phyloP scores from a whole-genome alignment of 805 yeast species.

The Kuraishia capsulata region DNA sequence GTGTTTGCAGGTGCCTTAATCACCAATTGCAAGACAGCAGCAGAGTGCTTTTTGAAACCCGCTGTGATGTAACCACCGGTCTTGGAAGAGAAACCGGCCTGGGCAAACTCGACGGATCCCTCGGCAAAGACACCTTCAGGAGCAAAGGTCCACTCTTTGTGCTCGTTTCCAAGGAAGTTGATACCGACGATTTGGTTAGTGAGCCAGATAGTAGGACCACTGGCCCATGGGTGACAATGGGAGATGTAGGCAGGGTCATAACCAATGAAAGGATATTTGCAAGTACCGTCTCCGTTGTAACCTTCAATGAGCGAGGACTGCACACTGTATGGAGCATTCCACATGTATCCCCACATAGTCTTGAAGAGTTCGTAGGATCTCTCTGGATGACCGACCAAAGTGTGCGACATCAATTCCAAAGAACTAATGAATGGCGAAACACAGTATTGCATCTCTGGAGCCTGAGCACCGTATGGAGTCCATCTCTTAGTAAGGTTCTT shows the following conservation, averaged over 20 bases:
- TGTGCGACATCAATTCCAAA: slow-evolving; percentile 5
- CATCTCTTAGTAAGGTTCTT: slow-evolving; percentile 4
- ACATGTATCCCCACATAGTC: slow-evolving; percentile 8
- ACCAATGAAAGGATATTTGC: slow-evolving; percentile 7
- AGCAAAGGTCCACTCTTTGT: slow-evolving; percentile 4
- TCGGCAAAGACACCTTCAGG: slow-evolving; percentile 5
- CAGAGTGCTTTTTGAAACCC: slow-evolving; percentile 5
- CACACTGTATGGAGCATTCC: slow-evolving; percentile 7
- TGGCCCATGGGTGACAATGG: slow-evolving; percentile 7
- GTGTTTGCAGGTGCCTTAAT: slow-evolving; percentile 2
- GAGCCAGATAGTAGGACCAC: slow-evolving; percentile 6
- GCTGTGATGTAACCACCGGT: slow-evolving; percentile 5
- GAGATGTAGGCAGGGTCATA: slow-evolving; percentile 8
- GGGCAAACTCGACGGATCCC: slow-evolving; percentile 3
- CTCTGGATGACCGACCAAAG: slow-evolving; percentile 5
- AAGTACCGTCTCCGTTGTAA: slow-evolving; percentile 6
- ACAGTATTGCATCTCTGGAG: slow-evolving; percentile 4
- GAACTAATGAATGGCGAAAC: slow-evolving; percentile 7
- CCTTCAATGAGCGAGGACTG: slow-evolving; percentile 7
- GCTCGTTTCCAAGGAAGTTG: slow-evolving; percentile 1
- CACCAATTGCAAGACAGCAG: neutral
- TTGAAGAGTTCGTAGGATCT: slow-evolving; percentile 5
- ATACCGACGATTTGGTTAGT: slow-evolving; percentile 6
- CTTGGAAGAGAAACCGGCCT: slow-evolving; percentile 7
- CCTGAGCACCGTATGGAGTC: slow-evolving; percentile 7